A percentile compares a stretch with the other conserved stretches of the same genome.
These are phyloP conservation scores for Prunus yedoensis DNA, from an alignment of 331 rosid species.

Conservation along the genomic window DNA sequence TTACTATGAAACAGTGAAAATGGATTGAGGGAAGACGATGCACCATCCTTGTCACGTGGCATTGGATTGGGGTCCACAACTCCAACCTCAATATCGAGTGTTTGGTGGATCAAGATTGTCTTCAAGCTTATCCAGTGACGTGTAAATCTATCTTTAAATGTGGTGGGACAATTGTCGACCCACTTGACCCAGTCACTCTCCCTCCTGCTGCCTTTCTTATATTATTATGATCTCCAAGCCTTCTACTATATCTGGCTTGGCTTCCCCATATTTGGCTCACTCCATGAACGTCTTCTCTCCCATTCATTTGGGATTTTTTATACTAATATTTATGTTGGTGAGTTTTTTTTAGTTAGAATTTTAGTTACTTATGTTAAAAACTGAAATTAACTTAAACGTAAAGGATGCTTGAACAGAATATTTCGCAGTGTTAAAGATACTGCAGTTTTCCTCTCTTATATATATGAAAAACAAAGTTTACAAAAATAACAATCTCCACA, in stretches of 20 bases:
- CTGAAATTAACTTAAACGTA: no score
- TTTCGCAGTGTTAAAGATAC: no score
- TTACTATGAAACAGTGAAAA: no score
- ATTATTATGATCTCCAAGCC: neutral
- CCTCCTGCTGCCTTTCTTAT: neutral
- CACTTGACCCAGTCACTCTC: neutral
- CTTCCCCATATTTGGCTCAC: neutral
- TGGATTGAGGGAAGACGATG: neutral
- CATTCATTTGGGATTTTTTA: no score
- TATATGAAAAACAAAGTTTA: no score
- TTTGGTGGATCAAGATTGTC: neutral
- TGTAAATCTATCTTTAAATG: neutral
- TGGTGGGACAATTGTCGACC: neutral
- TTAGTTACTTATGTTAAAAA: no score
- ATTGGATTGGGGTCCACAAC: neutral
- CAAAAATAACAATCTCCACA: no score
- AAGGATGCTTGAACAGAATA: no score
- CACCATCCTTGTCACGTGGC: slow-evolving; percentile 25
- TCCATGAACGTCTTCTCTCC: neutral
- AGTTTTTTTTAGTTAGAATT: no score
- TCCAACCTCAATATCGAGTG: neutral
- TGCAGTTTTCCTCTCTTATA: no score
- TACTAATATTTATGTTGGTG: no score
- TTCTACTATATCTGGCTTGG: neutral
- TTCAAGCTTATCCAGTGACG: neutral